Conservation (phyloP, 352 stramenopile genomes). For the Globisporangium nodosum region DNA sequence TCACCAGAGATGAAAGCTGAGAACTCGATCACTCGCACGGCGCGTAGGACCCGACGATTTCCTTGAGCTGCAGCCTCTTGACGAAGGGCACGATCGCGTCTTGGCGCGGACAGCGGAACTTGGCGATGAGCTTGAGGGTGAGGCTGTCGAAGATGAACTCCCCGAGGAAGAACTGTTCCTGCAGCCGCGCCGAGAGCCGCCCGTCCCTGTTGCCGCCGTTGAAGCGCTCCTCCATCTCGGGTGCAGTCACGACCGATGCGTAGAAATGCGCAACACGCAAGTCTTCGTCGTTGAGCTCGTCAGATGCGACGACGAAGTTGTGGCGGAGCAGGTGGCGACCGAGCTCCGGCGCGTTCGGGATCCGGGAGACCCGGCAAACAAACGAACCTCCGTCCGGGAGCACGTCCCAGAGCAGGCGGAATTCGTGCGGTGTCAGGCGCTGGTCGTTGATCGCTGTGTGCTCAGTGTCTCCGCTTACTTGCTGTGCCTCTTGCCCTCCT, state of each 20-base stretch:
- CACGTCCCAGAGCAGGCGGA: constrained; percentile 44
- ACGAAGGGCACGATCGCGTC: constrained; percentile 60
- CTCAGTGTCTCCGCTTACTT: neutral
- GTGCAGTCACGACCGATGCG: constrained; percentile 15
- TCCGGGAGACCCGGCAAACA: constrained; percentile 48
- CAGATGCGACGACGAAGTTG: constrained; percentile 44
- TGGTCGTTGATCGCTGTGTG: constrained; percentile 2
- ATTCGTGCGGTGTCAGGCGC: constrained; percentile 25
- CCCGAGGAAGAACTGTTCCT: constrained; percentile 43
- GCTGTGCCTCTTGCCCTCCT: neutral
- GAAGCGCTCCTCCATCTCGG: neutral
- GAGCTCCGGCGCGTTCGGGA: constrained; percentile 35
- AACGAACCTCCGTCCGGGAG: constrained; percentile 55
- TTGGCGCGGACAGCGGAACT: constrained; percentile 47
- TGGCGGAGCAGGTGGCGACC: constrained; percentile 38
- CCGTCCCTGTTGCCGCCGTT: neutral
- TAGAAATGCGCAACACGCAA: constrained; percentile 57
- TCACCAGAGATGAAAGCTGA: neutral
- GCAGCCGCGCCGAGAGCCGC: neutral
- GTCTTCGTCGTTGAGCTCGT: constrained; percentile 31
- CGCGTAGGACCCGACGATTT: constrained; percentile 62
- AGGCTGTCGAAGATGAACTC: constrained; percentile 73
- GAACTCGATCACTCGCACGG: constrained; percentile 36
- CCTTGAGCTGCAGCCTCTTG: constrained; percentile 69
- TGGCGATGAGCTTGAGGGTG: constrained; percentile 53